Percentiles rank a stretch among this genome's conserved stretches.
phyloP scores from a whole-genome alignment of 2,329 filamentous ascomycete species.

The Ophiostoma piceae region DNA sequence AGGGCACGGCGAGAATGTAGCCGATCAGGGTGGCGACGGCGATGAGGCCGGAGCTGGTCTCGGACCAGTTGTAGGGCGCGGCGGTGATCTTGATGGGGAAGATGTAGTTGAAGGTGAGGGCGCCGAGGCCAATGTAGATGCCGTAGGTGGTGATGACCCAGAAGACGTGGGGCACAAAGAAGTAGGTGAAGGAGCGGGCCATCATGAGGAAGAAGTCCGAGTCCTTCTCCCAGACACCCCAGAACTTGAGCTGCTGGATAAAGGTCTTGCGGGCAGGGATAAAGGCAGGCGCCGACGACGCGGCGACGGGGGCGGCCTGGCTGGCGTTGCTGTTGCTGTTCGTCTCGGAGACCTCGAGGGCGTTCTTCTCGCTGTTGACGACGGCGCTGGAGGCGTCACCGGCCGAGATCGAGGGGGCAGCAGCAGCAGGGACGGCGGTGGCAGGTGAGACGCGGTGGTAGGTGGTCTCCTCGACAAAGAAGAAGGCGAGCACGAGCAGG shows the following conservation, averaged over 20 bases:
- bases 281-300: background rate
- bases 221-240: slow-evolving; percentile 40
- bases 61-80: slow-evolving; percentile 43
- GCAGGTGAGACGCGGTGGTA: background rate
- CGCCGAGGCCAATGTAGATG: slow-evolving; percentile 46
- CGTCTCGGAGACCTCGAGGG: background rate
- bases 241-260: slow-evolving; percentile 40
- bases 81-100: slow-evolving; percentile 44
- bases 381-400: background rate
- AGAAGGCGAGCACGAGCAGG: slow-evolving; percentile 33
- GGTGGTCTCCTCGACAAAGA: slow-evolving; percentile 35
- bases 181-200: slow-evolving; percentile 43
- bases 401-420: background rate
- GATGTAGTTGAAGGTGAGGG: slow-evolving; percentile 46
- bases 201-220: slow-evolving; percentile 44
- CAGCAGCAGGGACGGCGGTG: background rate
- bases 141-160: slow-evolving; percentile 47
- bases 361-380: background rate
- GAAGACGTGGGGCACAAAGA: slow-evolving; percentile 44
- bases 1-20: slow-evolving; percentile 40
- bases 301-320: slow-evolving; percentile 9
- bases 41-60: slow-evolving; percentile 43
- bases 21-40: slow-evolving; percentile 39
- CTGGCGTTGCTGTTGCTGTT: slow-evolving; percentile 5
- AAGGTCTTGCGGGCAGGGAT: slow-evolving; percentile 39